phyloP scores from a whole-genome alignment of 208 protist genomes.

The Crithidia brevicula region DNA sequence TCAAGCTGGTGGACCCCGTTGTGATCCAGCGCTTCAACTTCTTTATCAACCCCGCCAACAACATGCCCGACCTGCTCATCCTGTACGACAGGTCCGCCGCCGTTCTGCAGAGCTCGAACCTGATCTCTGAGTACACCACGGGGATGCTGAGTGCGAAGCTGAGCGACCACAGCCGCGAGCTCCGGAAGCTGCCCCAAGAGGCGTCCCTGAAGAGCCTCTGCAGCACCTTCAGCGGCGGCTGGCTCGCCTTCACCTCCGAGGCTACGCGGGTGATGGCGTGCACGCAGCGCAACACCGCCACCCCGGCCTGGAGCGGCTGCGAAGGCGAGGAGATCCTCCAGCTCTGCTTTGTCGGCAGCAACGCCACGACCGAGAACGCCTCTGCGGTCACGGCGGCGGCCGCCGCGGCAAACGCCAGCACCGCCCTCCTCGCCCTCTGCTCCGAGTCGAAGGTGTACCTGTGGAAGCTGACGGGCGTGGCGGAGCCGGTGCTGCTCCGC shows the following conservation, averaged over 20 bases:
- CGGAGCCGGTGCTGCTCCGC: slow-evolving; percentile 73
- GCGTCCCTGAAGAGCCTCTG: slow-evolving; percentile 52
- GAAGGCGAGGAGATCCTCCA: slow-evolving; percentile 51
- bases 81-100: slow-evolving; percentile 71
- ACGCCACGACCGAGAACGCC: slow-evolving; percentile 3
- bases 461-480: slow-evolving; percentile 73
- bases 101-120: slow-evolving; percentile 76
- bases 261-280: slow-evolving; percentile 71
- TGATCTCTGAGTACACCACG: slow-evolving; percentile 58
- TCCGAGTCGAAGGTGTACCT: slow-evolving; percentile 51
- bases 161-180: slow-evolving; percentile 46
- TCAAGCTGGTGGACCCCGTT: slow-evolving; percentile 71
- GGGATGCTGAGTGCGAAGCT: slow-evolving; percentile 60
- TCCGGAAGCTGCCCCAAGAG: slow-evolving; percentile 49
- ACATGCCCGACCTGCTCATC: slow-evolving; percentile 76
- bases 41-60: slow-evolving; percentile 79
- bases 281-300: slow-evolving; percentile 80
- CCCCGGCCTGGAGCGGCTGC: slow-evolving; percentile 79
- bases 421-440: slow-evolving; percentile 57
- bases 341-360: slow-evolving; percentile 67
- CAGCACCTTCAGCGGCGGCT: slow-evolving; percentile 63
- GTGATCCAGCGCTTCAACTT: slow-evolving; percentile 75
- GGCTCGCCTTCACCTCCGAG: slow-evolving; percentile 88
- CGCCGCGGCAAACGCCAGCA: slow-evolving; percentile 29
- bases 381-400: not conserved